Base-by-base conservation (phyloP, 2,329 filamentous ascomycete genomes). In the Colletotrichum trifolii region DNA sequence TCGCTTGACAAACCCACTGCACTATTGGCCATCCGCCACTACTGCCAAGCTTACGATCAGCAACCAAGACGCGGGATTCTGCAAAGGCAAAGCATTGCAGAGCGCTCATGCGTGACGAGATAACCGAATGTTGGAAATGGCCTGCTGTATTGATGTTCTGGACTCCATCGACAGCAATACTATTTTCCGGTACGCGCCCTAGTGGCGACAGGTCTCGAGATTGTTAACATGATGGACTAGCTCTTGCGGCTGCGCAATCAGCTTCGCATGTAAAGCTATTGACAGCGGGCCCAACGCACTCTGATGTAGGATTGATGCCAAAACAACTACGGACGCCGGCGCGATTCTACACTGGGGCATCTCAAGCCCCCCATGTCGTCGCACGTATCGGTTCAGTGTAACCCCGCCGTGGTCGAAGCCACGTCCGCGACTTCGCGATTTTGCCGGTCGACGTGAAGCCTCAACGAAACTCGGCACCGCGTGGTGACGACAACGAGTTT, bases 41-140 rank as follows among this genome's bases (percentile, higher is more conserved):
- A 40, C 15, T 35, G 62, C 62, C 62, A 65, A 65, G 62, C 45
- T 62, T 46, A 62, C 58, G 62, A 65, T 65, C 58, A 52, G 46
- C 58, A 42, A 65, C 52, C 58, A 56, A 65, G 58, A 46, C 36
- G 50, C 46, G 40, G 35, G 47, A 47, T 33, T 5, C 25, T 25
- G 36, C n/a, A 25, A 9, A 53, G 34, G 36, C n/a, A 25, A 9
- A 53, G 34, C 40, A 17, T 12, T 36, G 46, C 62, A 53, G 50
- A 57, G 62, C 33, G 52, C 43, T 35, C 52, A 25, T 33, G 36
- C 54, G 33, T 36, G 34, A 7, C 36, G 42, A 64, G 60, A 59
- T 59, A 39, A 48, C 48, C 60, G 60, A 64, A 43, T 11, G 43
- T 40, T 48, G 40, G 36, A 53, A 6, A 9, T 43, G 15, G 10